These are phyloP conservation scores for Hysterium pulicare DNA, from an alignment of 2,329 filamentous ascomycete genomes.

Conservation along the genomic window DNA sequence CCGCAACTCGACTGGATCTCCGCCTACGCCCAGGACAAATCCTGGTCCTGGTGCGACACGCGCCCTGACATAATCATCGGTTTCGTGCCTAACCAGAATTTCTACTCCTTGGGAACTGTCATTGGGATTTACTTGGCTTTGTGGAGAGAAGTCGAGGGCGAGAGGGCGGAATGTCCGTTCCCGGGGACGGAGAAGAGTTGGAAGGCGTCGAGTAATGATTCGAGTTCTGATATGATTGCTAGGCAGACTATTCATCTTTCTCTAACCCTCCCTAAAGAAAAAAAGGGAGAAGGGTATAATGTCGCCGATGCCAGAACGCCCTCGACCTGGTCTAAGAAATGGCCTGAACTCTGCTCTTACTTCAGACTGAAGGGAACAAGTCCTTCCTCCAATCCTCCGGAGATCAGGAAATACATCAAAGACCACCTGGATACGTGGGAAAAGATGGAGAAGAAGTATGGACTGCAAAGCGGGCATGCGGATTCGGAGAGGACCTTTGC, in stretches of 20 bases:
- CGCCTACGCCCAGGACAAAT: slow-evolving; percentile 31
- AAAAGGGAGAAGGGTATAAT: slow-evolving; percentile 40
- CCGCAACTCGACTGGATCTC: slow-evolving; percentile 39
- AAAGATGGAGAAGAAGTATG: slow-evolving; percentile 19
- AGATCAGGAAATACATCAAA: slow-evolving; percentile 29
- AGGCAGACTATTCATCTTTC: slow-evolving; percentile 42
- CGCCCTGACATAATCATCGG: slow-evolving; percentile 43
- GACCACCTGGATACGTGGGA: slow-evolving; percentile 23
- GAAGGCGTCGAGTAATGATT: slow-evolving; percentile 36
- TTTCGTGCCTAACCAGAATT: slow-evolving; percentile 41
- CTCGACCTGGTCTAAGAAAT: slow-evolving; percentile 42
- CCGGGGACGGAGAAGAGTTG: slow-evolving; percentile 38
- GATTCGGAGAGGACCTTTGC: slow-evolving; percentile 35
- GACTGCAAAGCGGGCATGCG: slow-evolving; percentile 37
- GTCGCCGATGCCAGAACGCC: slow-evolving; percentile 38
- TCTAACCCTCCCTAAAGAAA: slow-evolving; percentile 32
- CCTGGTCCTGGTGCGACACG: slow-evolving; percentile 41
- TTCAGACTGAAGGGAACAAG: slow-evolving; percentile 43
- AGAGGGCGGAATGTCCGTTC: slow-evolving; percentile 36
- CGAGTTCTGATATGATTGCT: slow-evolving; percentile 39
- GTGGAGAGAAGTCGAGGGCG: slow-evolving; percentile 37
- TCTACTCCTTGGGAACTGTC: slow-evolving; percentile 34
- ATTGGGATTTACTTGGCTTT: slow-evolving; percentile 39
- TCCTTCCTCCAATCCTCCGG: slow-evolving; percentile 12
- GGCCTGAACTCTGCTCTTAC: slow-evolving; percentile 45